Evolutionary conservation across 495 filamentous ascomycete species (phyloP), one percentile per base, ranked within the genome.

Genomic region (Xylaria castorea): DNA sequence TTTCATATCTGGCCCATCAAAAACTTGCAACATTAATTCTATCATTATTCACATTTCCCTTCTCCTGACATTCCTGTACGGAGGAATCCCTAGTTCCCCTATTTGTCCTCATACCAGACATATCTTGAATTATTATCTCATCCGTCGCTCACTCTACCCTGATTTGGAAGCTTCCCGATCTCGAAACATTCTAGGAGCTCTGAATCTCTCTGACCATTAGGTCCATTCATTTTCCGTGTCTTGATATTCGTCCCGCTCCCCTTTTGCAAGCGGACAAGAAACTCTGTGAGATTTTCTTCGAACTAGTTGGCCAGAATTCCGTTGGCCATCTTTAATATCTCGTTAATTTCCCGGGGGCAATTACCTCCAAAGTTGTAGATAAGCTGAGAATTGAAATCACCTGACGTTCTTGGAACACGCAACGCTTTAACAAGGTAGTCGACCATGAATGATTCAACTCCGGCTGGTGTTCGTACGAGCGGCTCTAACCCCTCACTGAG

Each of bases 401-500:
- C 16, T 20, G 30, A 4, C 12, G 34, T 20, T 22, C 18, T 34
- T n/a, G 5, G 20, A 22, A 40, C 18, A n/a, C 34, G 9, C 18
- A 9, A 61, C 20, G 20, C 34, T 0, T 42, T 27, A 9, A 25
- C 16, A 34, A 65, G 38, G 50, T 38, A 18, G 25, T 16, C 53
- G 40, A 42, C 11, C 20, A 72, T 72, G 70, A 18, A 46, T 51
- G 63, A 61, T 51, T 42, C 53, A 30, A 48, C 50, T 30, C 46
- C 40, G 20, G 51, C 62, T 44, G 48, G 70, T 51, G 42, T 79
- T 14, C 77, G 51, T 57, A 57, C 72, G 22, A 76, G 71, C 58
- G 68, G 20, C 34, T 79, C 77, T 22, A 72, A 70, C 25, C 75
- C 74, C 25, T 76, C 77, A n/a, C 55, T 79, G 3, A 76, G 70